Percentiles rank a stretch among this genome's conserved stretches.
Evolutionary conservation across 768 basidiomycete genomes (phyloP).

Genomic region (Boletus tylopilopsis): DNA sequence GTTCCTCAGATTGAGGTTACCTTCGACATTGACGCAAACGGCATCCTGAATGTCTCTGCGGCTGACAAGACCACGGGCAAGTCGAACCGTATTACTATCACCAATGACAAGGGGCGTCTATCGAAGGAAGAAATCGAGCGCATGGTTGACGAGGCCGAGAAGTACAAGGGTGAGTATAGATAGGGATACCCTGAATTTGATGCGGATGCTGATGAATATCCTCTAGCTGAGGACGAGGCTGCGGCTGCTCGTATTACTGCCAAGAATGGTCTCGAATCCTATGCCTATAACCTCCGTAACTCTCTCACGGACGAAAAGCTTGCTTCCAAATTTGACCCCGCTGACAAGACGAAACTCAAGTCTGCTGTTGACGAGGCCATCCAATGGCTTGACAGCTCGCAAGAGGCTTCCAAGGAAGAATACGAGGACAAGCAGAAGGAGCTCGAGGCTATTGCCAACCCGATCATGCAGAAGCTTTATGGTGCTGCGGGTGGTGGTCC

Average conservation of each 20-base stretch:
- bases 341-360: constrained; percentile 84
- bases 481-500: constrained; percentile 47
- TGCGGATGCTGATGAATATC: constrained; percentile 10
- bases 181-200: neutral
- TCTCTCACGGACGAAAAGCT: constrained; percentile 83
- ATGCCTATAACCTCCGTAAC: constrained; percentile 93
- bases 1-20: constrained; percentile 98
- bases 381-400: constrained; percentile 79
- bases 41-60: constrained; percentile 94
- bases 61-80: constrained; percentile 97
- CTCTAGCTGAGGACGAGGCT: constrained; percentile 76
- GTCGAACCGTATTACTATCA: constrained; percentile 90
- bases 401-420: constrained; percentile 92
- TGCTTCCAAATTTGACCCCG: constrained; percentile 80
- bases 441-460: constrained; percentile 78
- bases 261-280: constrained; percentile 94
- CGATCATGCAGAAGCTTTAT: constrained; percentile 74
- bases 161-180: constrained; percentile 65
- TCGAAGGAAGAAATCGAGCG: constrained; percentile 98
- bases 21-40: constrained; percentile 97
- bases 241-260: constrained; percentile 77
- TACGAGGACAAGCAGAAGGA: constrained; percentile 93
- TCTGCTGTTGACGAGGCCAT: constrained; percentile 78
- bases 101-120: constrained; percentile 94
- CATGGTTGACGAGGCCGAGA: constrained; percentile 94